Conservation (phyloP, 1,284 basidiomycete genomes). For the Ganoderma meredithae region DNA sequence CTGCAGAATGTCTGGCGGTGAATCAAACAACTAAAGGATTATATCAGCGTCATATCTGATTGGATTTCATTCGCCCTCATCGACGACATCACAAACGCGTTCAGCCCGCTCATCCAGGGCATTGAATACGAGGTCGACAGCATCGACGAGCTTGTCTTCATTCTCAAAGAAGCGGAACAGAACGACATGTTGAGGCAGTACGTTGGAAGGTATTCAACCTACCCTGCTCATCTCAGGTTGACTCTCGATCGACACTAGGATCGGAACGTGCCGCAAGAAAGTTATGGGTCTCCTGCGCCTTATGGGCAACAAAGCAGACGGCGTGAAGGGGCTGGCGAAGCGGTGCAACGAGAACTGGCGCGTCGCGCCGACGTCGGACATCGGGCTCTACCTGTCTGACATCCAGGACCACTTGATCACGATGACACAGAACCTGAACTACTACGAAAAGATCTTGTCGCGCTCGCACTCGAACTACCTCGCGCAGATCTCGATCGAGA, state of each 20-base stretch:
- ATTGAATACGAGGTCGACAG: constrained; percentile 99
- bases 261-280: constrained; percentile 98
- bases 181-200: constrained; percentile 79
- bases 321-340: constrained; percentile 98
- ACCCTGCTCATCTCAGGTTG: background rate
- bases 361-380: constrained; percentile 97
- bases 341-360: constrained; percentile 99
- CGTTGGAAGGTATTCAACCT: constrained; percentile 3
- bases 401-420: constrained; percentile 99
- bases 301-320: constrained; percentile 99
- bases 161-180: constrained; percentile 88
- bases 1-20: constrained; percentile 97
- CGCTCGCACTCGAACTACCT: constrained; percentile 99
- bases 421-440: constrained; percentile 99
- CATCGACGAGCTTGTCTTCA: constrained; percentile 98
- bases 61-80: constrained; percentile 99
- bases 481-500: constrained; percentile 97
- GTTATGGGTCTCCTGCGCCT: constrained; percentile 96
- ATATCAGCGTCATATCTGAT: constrained; percentile 98
- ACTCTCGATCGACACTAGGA: constrained; percentile 54
- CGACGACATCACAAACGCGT: constrained; percentile 99
- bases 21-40: constrained; percentile 99
- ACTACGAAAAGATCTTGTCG: constrained; percentile 99
- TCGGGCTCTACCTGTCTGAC: constrained; percentile 94
- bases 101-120: constrained; percentile 97